Percentiles rank a stretch among this genome's conserved stretches.
Evolutionary conservation across 2,329 filamentous ascomycete genomes (phyloP).

Genomic region (Aphanoascus verrucosus): DNA sequence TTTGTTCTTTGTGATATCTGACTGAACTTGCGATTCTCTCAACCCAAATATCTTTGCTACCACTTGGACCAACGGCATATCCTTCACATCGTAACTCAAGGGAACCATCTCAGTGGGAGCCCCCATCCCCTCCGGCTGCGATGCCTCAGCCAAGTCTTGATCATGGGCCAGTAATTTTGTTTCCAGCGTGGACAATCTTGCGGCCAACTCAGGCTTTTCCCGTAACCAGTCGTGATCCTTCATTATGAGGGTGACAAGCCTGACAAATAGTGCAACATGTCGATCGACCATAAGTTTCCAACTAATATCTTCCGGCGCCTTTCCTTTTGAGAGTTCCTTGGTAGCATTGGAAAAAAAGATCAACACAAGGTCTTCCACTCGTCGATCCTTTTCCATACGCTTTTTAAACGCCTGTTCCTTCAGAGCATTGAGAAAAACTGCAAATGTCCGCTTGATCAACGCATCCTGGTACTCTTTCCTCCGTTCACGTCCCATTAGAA

Average conservation of each 20-base stretch:
- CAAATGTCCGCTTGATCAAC: slow-evolving; percentile 87
- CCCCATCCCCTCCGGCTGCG: slow-evolving; percentile 46
- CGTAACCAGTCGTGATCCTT: slow-evolving; percentile 75
- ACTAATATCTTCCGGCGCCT: slow-evolving; percentile 65
- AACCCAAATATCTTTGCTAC: slow-evolving; percentile 80
- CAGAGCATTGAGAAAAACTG: slow-evolving; percentile 84
- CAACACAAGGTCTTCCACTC: slow-evolving; percentile 82
- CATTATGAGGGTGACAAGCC: slow-evolving; percentile 68
- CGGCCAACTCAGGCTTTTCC: slow-evolving; percentile 74
- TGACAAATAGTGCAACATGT: slow-evolving; percentile 87
- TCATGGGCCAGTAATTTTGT: slow-evolving; percentile 91
- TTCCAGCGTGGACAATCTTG: slow-evolving; percentile 68
- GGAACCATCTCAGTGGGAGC: slow-evolving; percentile 73
- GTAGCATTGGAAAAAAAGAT: slow-evolving; percentile 95
- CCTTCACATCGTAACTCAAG: slow-evolving; percentile 83
- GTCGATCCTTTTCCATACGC: slow-evolving; percentile 84
- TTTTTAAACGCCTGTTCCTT: slow-evolving; percentile 81
- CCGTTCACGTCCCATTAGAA: slow-evolving; percentile 70
- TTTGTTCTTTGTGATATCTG: slow-evolving; percentile 73
- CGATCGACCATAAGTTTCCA: slow-evolving; percentile 90
- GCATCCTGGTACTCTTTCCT: slow-evolving; percentile 83
- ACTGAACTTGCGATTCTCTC: slow-evolving; percentile 67
- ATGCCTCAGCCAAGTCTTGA: slow-evolving; percentile 63
- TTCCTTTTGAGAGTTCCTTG: slow-evolving; percentile 74
- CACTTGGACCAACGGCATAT: slow-evolving; percentile 86